These are phyloP conservation scores for Juglanconis sp. DNA, from an alignment of 2,329 filamentous ascomycete species.

Conservation along the genomic window DNA sequence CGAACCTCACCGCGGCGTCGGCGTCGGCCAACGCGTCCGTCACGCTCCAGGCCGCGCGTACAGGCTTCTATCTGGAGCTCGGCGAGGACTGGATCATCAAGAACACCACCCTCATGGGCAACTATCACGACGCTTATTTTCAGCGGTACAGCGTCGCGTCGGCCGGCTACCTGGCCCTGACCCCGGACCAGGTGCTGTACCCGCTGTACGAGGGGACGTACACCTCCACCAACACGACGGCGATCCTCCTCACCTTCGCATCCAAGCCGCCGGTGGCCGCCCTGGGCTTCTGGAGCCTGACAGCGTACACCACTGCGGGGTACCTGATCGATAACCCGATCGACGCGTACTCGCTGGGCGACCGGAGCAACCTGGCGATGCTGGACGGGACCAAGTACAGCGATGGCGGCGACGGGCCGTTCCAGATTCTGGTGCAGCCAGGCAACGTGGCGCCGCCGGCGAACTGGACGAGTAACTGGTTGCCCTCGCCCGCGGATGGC, in stretches of 20 bases:
- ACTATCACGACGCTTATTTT: constrained; percentile 5
- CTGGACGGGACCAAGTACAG: constrained; percentile 21
- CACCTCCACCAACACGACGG: constrained; percentile 10
- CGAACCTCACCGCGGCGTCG: constrained; percentile 13
- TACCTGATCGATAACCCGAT: constrained; percentile 25
- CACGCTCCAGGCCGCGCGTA: background rate
- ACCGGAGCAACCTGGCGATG: constrained; percentile 25
- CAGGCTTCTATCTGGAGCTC: background rate
- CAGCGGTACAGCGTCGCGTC: constrained; percentile 4
- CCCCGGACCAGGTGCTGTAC: constrained; percentile 14
- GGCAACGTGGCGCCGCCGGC: constrained; percentile 22
- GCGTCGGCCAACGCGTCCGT: constrained; percentile 10
- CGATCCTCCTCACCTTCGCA: background rate
- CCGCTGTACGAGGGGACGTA: background rate
- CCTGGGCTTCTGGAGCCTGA: constrained; percentile 27
- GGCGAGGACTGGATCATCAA: constrained; percentile 13
- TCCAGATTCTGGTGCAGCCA: constrained; percentile 28
- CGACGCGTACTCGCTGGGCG: constrained; percentile 24
- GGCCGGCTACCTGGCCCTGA: constrained; percentile 14
- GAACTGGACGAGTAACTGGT: constrained; percentile 25
- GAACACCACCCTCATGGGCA: background rate
- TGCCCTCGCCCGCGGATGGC: constrained; percentile 5
- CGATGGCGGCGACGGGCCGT: constrained; percentile 17
- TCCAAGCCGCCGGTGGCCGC: background rate
- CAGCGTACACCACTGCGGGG: constrained; percentile 23